phyloP scores from a whole-genome alignment of 352 stramenopile species.

The Hyaloperonospora arabidopsidis region DNA sequence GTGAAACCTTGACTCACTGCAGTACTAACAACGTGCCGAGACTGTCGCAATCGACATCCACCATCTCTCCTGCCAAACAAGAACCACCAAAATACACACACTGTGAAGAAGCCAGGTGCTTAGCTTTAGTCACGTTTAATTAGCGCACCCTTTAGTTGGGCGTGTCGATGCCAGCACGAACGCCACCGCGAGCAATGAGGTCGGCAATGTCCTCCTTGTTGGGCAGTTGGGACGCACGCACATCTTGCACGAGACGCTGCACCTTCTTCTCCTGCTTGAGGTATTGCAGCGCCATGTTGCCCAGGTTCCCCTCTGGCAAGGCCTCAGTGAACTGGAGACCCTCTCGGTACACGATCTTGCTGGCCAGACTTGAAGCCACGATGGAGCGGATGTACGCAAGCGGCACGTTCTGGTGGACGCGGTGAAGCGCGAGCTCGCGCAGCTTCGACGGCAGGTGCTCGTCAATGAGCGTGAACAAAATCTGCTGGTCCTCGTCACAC shows the following conservation, averaged over 20 bases:
- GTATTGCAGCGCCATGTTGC: conserved; percentile 89
- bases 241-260: conserved; percentile 68
- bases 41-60: too few species aligned
- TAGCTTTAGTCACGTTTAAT: conserved; percentile 10
- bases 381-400: conserved; percentile 95
- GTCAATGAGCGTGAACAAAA: conserved; percentile 81
- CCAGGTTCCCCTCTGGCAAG: conserved; percentile 87
- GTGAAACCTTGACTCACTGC: too few species aligned
- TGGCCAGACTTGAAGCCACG: conserved; percentile 92
- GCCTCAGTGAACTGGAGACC: conserved; percentile 92
- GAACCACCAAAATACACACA: too few species aligned
- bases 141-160: conserved; percentile 22
- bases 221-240: conserved; percentile 39
- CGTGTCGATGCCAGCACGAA: conserved; percentile 61
- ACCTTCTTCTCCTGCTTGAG: conserved; percentile 94
- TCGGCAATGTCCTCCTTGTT: conserved; percentile 69
- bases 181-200: conserved; percentile 61
- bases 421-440: conserved; percentile 89
- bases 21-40: too few species aligned
- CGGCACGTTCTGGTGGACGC: conserved; percentile 89
- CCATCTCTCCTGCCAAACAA: too few species aligned
- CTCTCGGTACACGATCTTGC: conserved; percentile 98
- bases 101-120: too few species aligned
- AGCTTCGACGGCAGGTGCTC: conserved; percentile 92
- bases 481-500: conserved; percentile 67